Percentiles rank a stretch among this genome's conserved stretches.
phyloP scores from a whole-genome alignment of 106 monocot species.

The Dendrobium huoshanense region DNA sequence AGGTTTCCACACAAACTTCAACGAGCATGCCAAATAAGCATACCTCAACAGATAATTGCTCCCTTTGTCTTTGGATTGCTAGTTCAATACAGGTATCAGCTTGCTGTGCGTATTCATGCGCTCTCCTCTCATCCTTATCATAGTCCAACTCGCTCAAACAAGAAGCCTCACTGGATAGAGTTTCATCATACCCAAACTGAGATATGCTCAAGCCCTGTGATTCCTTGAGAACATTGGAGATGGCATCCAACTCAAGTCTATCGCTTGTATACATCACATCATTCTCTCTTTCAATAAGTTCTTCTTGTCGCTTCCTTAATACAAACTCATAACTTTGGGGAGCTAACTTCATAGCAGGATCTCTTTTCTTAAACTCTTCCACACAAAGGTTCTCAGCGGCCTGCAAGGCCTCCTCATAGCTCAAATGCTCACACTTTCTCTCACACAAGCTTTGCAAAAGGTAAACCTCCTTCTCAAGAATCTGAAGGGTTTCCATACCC shows the following conservation, averaged over 20 bases:
- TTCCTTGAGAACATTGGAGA: conserved; percentile 78
- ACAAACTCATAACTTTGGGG: conserved; percentile 50
- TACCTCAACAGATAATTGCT: conserved; percentile 67
- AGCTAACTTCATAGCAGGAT: conserved; percentile 19
- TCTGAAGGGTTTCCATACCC: conserved; percentile 46
- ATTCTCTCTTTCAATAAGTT: conserved; percentile 48
- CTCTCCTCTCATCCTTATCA: conserved; percentile 50
- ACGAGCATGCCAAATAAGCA: conserved; percentile 1
- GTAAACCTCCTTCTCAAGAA: conserved; percentile 71
- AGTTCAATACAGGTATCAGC: conserved; percentile 48
- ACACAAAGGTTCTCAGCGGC: conserved; percentile 45
- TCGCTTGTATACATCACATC: conserved; percentile 27
- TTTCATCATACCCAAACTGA: conserved; percentile 68
- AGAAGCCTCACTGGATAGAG: conserved; percentile 40
- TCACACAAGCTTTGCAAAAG: conserved; percentile 61
- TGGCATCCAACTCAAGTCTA: conserved; percentile 61
- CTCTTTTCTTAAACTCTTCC: conserved; percentile 63
- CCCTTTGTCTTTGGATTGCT: conserved; percentile 64
- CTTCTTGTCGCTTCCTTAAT: conserved; percentile 63
- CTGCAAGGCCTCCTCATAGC: conserved; percentile 55
- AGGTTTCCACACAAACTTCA: background rate
- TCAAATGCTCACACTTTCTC: conserved; percentile 66
- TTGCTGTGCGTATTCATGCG: conserved; percentile 54
- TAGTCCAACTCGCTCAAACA: conserved; percentile 53
- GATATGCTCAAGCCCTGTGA: conserved; percentile 43